Evolutionary conservation across 2,329 filamentous ascomycete genomes (phyloP).

Genomic region (Lojkania enalia): DNA sequence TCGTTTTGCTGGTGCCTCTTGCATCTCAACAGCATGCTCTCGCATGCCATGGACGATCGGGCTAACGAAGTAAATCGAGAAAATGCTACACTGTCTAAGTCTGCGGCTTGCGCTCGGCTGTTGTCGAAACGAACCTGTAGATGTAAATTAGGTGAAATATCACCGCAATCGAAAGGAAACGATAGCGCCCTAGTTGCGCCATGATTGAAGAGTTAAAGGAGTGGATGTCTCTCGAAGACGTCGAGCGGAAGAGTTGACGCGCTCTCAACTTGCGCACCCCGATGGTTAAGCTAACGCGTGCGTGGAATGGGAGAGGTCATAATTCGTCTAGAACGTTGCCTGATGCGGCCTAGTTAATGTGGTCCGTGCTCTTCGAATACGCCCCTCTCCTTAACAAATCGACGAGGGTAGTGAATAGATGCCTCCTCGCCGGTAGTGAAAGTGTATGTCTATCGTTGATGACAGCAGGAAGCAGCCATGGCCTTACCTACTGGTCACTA

Average conservation of each 20-base stretch:
- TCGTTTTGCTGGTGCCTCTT: slow-evolving; percentile 81
- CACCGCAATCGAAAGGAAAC: slow-evolving; percentile 85
- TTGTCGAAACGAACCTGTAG: slow-evolving; percentile 47
- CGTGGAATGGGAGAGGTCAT: background rate
- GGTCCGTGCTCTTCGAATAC: too few species aligned
- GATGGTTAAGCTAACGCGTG: slow-evolving; percentile 28
- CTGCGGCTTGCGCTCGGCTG: background rate
- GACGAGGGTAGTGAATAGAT: too few species aligned
- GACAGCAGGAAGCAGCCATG: background rate
- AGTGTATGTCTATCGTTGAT: too few species aligned
- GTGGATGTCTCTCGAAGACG: slow-evolving; percentile 30
- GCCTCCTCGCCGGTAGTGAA: too few species aligned
- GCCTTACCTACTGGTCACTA: too few species aligned
- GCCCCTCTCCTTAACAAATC: too few species aligned
- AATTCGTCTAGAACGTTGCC: background rate
- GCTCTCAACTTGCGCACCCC: slow-evolving; percentile 26
- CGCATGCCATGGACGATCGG: slow-evolving; percentile 96
- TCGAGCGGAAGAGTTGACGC: slow-evolving; percentile 17
- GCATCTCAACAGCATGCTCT: slow-evolving; percentile 71
- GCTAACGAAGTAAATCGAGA: slow-evolving; percentile 98
- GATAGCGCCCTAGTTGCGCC: slow-evolving; percentile 68
- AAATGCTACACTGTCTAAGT: slow-evolving; percentile 66
- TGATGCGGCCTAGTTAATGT: too few species aligned
- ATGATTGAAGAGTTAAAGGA: slow-evolving; percentile 40
- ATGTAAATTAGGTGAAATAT: slow-evolving; percentile 94